Percentiles rank a stretch among this genome's conserved stretches.
Evolutionary conservation across 306 rosid species (phyloP).

Genomic region (Aeschynomene evenia): DNA sequence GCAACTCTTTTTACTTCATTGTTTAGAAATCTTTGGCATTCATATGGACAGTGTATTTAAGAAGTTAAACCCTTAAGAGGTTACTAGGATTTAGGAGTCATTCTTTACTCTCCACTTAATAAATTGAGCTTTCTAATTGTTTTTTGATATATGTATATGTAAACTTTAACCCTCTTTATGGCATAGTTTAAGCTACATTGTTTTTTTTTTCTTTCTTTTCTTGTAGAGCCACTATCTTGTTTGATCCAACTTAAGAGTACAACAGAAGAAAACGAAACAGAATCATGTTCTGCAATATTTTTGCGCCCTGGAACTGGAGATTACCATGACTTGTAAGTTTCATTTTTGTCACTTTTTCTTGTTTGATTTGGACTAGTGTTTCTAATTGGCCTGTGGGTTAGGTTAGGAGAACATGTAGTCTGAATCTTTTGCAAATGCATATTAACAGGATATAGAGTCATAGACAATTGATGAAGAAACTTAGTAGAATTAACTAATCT

Average conservation of each 20-base stretch:
- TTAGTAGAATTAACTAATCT: neutral
- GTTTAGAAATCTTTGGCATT: constrained; percentile 14
- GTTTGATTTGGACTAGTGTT: neutral
- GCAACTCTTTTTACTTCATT: constrained; percentile 13
- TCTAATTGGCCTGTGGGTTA: constrained; percentile 23
- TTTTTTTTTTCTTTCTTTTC: no score
- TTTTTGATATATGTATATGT: neutral
- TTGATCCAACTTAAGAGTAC: constrained; percentile 77
- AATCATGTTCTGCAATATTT: constrained; percentile 57
- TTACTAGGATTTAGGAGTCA: constrained; percentile 4
- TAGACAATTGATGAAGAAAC: constrained; percentile 7
- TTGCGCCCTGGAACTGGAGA: constrained; percentile 81
- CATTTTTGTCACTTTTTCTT: neutral
- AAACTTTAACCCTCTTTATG: constrained; percentile 1
- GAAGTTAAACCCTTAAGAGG: neutral
- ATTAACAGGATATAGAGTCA: neutral
- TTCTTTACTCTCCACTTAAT: neutral
- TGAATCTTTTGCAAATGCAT: constrained; percentile 13
- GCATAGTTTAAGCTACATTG: constrained; percentile 3
- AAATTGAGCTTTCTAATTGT: constrained; percentile 2
- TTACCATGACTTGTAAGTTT: constrained; percentile 83
- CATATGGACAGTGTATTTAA: neutral
- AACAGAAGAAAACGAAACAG: constrained; percentile 60
- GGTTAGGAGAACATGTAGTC: constrained; percentile 7
- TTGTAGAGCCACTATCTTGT: constrained; percentile 80